phyloP scores from a whole-genome alignment of 306 rosid genomes.

The Cercis canadensis region DNA sequence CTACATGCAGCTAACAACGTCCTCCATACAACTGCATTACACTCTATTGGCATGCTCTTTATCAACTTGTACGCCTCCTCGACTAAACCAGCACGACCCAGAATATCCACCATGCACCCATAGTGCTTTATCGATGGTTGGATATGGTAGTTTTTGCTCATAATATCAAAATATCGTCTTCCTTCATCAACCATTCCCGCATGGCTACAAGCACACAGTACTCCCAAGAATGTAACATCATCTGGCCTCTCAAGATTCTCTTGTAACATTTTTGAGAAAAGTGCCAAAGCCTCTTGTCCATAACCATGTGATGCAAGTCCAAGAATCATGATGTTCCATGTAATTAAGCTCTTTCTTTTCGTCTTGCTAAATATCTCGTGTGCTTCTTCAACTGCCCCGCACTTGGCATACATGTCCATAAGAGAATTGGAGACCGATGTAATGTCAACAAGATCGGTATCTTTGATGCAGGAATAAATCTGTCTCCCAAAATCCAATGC shows the following conservation, averaged over 20 bases:
- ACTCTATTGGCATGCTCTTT: conserved; percentile 58
- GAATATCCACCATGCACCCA: conserved; percentile 80
- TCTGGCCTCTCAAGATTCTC: conserved; percentile 58
- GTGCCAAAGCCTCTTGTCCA: conserved; percentile 53
- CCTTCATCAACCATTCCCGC: conserved; percentile 75
- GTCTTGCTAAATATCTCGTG: conserved; percentile 40
- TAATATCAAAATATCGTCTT: conserved; percentile 50
- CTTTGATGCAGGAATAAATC: conserved; percentile 53
- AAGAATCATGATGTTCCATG: conserved; percentile 85
- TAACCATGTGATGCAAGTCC: conserved; percentile 74
- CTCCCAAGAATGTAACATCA: conserved; percentile 73
- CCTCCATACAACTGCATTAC: conserved; percentile 85
- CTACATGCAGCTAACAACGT: conserved; percentile 70
- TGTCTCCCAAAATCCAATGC: conserved; percentile 67
- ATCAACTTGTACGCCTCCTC: conserved; percentile 68
- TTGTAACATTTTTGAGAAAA: conserved; percentile 57
- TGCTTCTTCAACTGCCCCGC: conserved; percentile 83
- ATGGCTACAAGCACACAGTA: conserved; percentile 75
- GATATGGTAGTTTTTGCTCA: conserved; percentile 54
- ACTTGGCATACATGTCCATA: conserved; percentile 76
- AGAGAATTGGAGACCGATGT: conserved; percentile 58
- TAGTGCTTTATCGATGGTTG: conserved; percentile 78
- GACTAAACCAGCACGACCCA: conserved; percentile 76
- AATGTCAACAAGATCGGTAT: conserved; percentile 28
- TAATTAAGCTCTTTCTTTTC: conserved; percentile 58